A percentile compares a stretch with the other conserved stretches of the same genome.
Evolutionary conservation across 495 filamentous ascomycete species (phyloP).

Genomic region (Daldinia grandis): DNA sequence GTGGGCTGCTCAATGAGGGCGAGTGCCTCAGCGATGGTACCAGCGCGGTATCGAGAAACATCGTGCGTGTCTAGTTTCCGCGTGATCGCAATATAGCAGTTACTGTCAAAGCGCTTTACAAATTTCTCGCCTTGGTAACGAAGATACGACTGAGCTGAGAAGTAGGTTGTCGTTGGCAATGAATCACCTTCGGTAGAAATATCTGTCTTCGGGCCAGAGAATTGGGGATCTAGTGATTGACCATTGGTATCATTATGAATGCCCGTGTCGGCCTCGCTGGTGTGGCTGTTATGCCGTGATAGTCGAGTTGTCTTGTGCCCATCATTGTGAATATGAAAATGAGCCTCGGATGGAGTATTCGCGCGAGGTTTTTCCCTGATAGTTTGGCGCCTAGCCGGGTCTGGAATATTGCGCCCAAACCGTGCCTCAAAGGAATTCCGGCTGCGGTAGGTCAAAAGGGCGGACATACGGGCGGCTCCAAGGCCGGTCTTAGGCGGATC

Average conservation of each 20-base stretch:
- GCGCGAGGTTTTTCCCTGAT: conserved; percentile 74
- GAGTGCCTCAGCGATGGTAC: conserved; percentile 76
- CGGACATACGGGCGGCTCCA: conserved; percentile 95
- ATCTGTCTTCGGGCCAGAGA: conserved; percentile 66
- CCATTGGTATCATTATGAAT: conserved; percentile 47
- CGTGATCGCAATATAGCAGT: conserved; percentile 98
- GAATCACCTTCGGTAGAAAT: conserved; percentile 52
- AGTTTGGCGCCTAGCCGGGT: conserved; percentile 78
- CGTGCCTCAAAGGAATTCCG: conserved; percentile 96
- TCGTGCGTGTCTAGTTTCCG: conserved; percentile 99
- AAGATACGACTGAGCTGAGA: conserved; percentile 96
- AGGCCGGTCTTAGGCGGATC: conserved; percentile 87
- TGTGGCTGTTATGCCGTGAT: conserved; percentile 50
- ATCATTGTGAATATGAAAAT: conserved; percentile 96
- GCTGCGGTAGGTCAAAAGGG: conserved; percentile 92
- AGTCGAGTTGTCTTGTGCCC: conserved; percentile 71
- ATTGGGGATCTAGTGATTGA: conserved; percentile 72
- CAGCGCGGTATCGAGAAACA: conserved; percentile 75
- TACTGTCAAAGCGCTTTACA: conserved; percentile 94
- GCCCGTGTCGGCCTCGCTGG: conserved; percentile 28
- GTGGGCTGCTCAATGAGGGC: conserved; percentile 84
- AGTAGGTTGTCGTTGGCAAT: conserved; percentile 79
- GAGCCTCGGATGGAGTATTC: conserved; percentile 75
- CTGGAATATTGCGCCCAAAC: conserved; percentile 92
- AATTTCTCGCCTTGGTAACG: conserved; percentile 98